Evolutionary conservation across 768 basidiomycete species (phyloP).

Genomic region (Phylloporus arenicola): DNA sequence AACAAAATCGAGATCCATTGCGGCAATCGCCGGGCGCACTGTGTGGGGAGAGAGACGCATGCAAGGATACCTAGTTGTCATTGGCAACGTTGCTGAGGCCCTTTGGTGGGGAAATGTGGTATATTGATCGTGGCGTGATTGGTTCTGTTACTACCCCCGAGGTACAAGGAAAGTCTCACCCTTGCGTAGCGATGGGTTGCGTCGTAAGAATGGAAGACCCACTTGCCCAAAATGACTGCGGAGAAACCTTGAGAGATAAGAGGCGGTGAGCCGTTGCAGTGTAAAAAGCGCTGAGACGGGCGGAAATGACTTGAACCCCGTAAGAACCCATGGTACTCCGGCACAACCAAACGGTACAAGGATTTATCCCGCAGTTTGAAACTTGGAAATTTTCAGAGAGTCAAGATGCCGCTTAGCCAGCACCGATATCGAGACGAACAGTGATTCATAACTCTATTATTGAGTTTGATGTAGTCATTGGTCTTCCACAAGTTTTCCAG

Average conservation of each 20-base stretch:
- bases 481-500: neutral
- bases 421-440: neutral
- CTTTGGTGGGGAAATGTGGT: neutral
- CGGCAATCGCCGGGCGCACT: constrained; percentile 13
- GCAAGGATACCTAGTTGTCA: constrained; percentile 4
- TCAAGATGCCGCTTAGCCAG: neutral
- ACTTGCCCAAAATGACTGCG: neutral
- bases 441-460: neutral
- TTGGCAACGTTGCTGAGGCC: constrained; percentile 4
- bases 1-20: constrained; percentile 3
- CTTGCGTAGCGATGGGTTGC: neutral
- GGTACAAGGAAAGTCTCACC: neutral
- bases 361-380: neutral
- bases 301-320: neutral
- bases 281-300: neutral
- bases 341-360: neutral
- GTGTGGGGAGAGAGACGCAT: neutral
- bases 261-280: neutral
- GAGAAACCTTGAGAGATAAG: neutral
- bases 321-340: neutral
- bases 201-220: neutral
- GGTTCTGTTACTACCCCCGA: neutral
- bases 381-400: neutral
- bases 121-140: neutral
- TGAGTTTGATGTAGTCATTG: neutral